Evolutionary conservation across 1,284 basidiomycete species (phyloP).

Genomic region (Fereydounia khargensis): DNA sequence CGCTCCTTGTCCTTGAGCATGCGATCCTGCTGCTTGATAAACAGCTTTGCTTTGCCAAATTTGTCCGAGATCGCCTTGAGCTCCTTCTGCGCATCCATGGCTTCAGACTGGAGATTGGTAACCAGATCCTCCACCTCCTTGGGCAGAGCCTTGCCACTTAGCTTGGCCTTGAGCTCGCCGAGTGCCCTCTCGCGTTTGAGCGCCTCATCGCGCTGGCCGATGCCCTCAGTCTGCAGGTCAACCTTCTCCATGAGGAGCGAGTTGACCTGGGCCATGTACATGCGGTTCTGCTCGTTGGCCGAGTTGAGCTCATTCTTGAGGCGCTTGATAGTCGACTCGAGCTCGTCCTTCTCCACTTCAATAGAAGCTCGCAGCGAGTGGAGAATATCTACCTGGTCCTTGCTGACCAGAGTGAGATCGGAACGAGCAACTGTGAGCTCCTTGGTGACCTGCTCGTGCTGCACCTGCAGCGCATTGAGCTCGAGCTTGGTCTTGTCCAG

Average conservation of each 20-base stretch:
- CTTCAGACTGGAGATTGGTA: conserved; percentile 75
- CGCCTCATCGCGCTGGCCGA: conserved; percentile 47
- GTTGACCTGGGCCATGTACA: conserved; percentile 72
- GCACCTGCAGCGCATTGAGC: conserved; percentile 71
- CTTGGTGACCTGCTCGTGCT: conserved; percentile 67
- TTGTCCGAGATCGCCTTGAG: conserved; percentile 73
- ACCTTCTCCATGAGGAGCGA: conserved; percentile 83
- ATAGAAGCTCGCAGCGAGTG: conserved; percentile 79
- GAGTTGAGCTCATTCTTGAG: conserved; percentile 71
- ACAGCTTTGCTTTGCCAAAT: conserved; percentile 79
- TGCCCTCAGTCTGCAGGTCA: conserved; percentile 66
- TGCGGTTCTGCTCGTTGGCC: conserved; percentile 76
- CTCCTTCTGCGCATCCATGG: conserved; percentile 69
- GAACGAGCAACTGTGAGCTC: conserved; percentile 81
- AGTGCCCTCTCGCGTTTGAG: conserved; percentile 33
- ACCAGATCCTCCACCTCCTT: conserved; percentile 76
- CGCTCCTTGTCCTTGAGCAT: conserved; percentile 48
- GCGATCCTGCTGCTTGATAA: conserved; percentile 82
- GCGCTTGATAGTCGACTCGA: conserved; percentile 69
- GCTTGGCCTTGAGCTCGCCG: conserved; percentile 63
- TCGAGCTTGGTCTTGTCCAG: conserved; percentile 71
- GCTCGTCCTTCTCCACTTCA: conserved; percentile 75
- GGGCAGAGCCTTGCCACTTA: conserved; percentile 63
- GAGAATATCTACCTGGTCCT: conserved; percentile 64
- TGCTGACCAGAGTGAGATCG: conserved; percentile 63